Evolutionary conservation across 805 yeast species (phyloP), one percentile per base, ranked within the genome.

Genomic region (Scheffersomyces coipomensis): DNA sequence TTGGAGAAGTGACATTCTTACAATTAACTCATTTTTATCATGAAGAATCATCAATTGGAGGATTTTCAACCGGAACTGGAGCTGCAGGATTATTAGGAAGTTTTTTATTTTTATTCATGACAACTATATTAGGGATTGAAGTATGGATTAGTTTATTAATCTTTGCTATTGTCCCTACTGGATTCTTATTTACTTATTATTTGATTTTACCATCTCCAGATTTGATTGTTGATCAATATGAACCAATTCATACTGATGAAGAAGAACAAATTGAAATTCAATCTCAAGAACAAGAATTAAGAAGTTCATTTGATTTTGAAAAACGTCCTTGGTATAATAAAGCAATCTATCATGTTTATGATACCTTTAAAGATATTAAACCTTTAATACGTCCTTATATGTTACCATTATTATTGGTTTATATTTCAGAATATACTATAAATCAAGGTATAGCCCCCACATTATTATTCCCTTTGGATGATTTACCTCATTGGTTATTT

Each of bases 21-120:
- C 96, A 87, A 57, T 64, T 91, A 59, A 88, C 97, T 1, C 96
- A 90, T 55, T 83, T 70, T 51, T 88, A 80, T 58, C 39, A 47
- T n/a, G 73, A 70, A 15, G 69, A 71, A 13, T 48, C 56, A n/a
- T 70, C 95, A 3, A 66, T 91, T 33, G 79, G 83, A 35, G 97
- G 95, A 0, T 91, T 95, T 79, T 85, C 96, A 16, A 78, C 89
- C 6, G 99, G 99, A 1, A 91, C 98, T 0, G 98, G 99, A 3
- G 95, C 88, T 15, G 98, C 99, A 1, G 99, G 99, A 0, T 59
- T 91, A 4, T 74, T 78, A 15, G 99, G 98, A 0, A 79, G 90
- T 39, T 86, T 85, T 38, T 54, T 76, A 11, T 90, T 78, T 53
- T 52, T 91, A 73, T 48, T 84, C 1, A 44, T 87, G 50, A 91